phyloP scores from a whole-genome alignment of 257 asterid genomes.

The Solanum phureja region DNA sequence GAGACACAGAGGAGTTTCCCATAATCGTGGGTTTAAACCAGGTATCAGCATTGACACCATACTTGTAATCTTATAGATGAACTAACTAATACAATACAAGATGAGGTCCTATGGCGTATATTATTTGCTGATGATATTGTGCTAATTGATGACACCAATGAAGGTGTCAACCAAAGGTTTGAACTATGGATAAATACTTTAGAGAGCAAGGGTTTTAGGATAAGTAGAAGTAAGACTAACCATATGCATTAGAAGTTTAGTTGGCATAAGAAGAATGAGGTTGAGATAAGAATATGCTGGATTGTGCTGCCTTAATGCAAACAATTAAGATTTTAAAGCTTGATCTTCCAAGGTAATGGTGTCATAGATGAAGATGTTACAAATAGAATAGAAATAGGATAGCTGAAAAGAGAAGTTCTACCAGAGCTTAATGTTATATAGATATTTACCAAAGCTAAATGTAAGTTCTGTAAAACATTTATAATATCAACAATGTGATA shows the following conservation, averaged over 20 bases:
- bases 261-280: background rate
- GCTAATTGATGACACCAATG: background rate
- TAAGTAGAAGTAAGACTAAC: background rate
- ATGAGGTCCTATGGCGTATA: background rate
- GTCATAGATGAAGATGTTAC: background rate
- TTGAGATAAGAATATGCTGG: background rate
- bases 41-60: background rate
- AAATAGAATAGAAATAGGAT: background rate
- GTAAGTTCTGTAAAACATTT: background rate
- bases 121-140: background rate
- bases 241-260: background rate
- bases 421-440: background rate
- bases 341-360: background rate
- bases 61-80: background rate
- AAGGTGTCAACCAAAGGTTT: background rate
- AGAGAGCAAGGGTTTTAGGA: background rate
- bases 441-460: background rate
- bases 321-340: background rate
- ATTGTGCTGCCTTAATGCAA: background rate
- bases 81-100: background rate
- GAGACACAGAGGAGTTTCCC: background rate
- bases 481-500: background rate
- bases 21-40: background rate
- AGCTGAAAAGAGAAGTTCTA: background rate
- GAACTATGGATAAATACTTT: background rate